A percentile compares a stretch with the other conserved stretches of the same genome.
These are phyloP conservation scores for Alternaria gansuensis DNA, from an alignment of 2,329 filamentous ascomycete genomes.

Conservation along the genomic window DNA sequence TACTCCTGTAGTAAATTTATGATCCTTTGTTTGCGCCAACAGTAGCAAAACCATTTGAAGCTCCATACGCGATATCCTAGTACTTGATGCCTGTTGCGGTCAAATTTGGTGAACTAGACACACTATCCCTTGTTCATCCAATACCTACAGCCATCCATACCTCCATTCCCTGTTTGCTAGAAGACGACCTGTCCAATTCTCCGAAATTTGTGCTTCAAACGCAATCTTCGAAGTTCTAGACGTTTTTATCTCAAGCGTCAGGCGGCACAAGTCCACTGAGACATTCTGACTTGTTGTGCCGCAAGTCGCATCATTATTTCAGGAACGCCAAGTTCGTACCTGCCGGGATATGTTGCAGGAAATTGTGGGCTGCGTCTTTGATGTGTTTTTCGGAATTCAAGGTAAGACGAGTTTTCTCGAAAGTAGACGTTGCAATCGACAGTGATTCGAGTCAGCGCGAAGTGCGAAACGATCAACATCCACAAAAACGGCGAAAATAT, in stretches of 20 bases:
- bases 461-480: neutral
- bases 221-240: slow-evolving; percentile 54
- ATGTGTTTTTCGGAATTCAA: slow-evolving; percentile 33
- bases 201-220: slow-evolving; percentile 52
- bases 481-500: neutral
- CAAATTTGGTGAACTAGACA: too few species aligned
- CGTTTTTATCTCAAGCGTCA: slow-evolving; percentile 55
- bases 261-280: slow-evolving; percentile 53
- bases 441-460: slow-evolving; percentile 9
- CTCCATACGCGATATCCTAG: slow-evolving; percentile 52
- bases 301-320: slow-evolving; percentile 54
- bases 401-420: slow-evolving; percentile 30
- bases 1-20: slow-evolving; percentile 56
- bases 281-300: slow-evolving; percentile 48
- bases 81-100: slow-evolving; percentile 53
- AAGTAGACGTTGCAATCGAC: slow-evolving; percentile 7
- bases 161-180: slow-evolving; percentile 54
- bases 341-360: slow-evolving; percentile 47
- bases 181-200: slow-evolving; percentile 53
- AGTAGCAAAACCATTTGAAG: slow-evolving; percentile 50
- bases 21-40: slow-evolving; percentile 54
- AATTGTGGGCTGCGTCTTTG: slow-evolving; percentile 27
- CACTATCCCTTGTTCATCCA: too few species aligned
- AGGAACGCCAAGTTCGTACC: slow-evolving; percentile 52
- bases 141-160: slow-evolving; percentile 53